Conservation (phyloP, 768 basidiomycete species). For the Termitomyces heimii region DNA sequence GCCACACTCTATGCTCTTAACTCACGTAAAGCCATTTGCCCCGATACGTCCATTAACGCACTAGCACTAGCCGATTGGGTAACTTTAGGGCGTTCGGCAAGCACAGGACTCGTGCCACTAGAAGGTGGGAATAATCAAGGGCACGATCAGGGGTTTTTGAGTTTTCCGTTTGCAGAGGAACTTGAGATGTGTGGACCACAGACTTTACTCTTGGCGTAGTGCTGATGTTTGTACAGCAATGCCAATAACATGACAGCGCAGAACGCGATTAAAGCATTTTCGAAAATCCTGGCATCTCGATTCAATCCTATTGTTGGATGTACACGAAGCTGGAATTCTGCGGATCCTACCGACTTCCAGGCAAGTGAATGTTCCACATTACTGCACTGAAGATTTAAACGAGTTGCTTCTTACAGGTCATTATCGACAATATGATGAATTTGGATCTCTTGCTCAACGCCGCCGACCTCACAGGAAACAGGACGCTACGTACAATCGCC, state of each 20-base stretch:
- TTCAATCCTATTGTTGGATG: conserved; percentile 60
- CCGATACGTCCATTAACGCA: conserved; percentile 28
- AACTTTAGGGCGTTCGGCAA: conserved; percentile 44
- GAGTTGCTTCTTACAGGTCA: conserved; percentile 37
- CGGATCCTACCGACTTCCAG: conserved; percentile 36
- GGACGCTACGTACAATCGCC: conserved; percentile 57
- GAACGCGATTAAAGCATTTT: conserved; percentile 53
- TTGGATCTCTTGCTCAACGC: conserved; percentile 63
- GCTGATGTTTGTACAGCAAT: conserved; percentile 33
- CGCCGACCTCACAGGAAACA: conserved; percentile 51
- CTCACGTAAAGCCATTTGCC: conserved; percentile 44
- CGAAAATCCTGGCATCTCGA: conserved; percentile 49
- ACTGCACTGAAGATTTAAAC: background rate
- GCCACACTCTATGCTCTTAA: conserved; percentile 55
- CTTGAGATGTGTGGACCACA: conserved; percentile 39
- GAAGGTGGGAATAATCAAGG: conserved; percentile 43
- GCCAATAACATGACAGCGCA: conserved; percentile 53
- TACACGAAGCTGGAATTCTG: conserved; percentile 62
- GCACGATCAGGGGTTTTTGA: conserved; percentile 71
- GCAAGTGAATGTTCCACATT: conserved; percentile 20
- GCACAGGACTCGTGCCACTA: conserved; percentile 45
- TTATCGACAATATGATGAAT: conserved; percentile 83
- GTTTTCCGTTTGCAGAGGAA: conserved; percentile 57
- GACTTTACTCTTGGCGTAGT: too few species aligned
- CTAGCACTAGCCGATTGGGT: conserved; percentile 49